Evolutionary conservation across 176 grass and related monocot species (phyloP).

Genomic region (Areca catechu): DNA sequence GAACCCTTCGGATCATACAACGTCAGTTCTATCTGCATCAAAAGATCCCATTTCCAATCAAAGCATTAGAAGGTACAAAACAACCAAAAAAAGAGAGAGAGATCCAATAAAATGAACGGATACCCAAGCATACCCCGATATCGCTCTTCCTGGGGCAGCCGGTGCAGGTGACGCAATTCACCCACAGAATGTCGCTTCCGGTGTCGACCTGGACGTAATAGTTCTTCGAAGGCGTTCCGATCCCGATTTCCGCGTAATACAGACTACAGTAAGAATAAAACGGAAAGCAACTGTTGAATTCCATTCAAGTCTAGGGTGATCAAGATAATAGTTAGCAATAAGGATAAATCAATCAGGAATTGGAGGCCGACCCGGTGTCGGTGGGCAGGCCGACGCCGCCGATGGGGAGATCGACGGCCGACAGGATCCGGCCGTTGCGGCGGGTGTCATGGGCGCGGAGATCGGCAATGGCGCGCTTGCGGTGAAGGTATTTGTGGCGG

Average conservation of each 20-base stretch:
- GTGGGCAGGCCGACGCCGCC: slow-evolving; percentile 81
- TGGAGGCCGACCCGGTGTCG: slow-evolving; percentile 46
- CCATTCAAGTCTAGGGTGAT: background rate
- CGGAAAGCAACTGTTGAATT: background rate
- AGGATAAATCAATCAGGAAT: background rate
- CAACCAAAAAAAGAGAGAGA: too few relatives aligned
- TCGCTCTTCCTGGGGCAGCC: slow-evolving; percentile 68
- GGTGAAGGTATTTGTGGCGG: slow-evolving; percentile 56
- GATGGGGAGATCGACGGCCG: slow-evolving; percentile 49
- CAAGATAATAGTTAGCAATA: slow-evolving; percentile 3
- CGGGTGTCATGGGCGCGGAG: slow-evolving; percentile 44
- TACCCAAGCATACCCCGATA: slow-evolving; percentile 47
- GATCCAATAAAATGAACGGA: background rate
- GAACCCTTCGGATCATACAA: slow-evolving; percentile 72
- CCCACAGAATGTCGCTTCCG: slow-evolving; percentile 90
- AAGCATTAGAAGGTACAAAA: background rate
- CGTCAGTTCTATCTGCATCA: slow-evolving; percentile 65
- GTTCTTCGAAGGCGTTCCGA: slow-evolving; percentile 60
- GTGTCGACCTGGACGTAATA: slow-evolving; percentile 99
- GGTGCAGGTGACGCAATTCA: slow-evolving; percentile 82
- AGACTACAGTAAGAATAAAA: slow-evolving; percentile 28
- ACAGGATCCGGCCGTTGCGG: slow-evolving; percentile 46
- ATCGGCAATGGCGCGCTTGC: slow-evolving; percentile 18
- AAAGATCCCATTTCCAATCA: background rate
- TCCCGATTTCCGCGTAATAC: slow-evolving; percentile 67